Evolutionary conservation across 176 grass and related monocot species (phyloP).

Genomic region (Cocos nucifera): DNA sequence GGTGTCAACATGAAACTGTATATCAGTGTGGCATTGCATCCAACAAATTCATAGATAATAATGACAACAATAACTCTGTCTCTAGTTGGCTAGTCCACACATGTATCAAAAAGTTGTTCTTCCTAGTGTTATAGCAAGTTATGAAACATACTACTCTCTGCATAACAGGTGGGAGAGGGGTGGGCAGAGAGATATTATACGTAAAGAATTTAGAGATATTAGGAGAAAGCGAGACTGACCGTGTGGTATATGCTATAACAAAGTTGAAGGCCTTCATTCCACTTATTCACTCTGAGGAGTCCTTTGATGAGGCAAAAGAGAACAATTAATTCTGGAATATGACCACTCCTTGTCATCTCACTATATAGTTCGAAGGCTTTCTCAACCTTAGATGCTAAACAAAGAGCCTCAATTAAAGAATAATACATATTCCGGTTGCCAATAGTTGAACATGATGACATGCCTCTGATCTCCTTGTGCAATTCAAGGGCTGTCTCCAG

Average conservation of each 20-base stretch:
- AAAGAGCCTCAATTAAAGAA: constrained; percentile 71
- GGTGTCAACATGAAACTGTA: too few relatives aligned
- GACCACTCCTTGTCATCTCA: constrained; percentile 53
- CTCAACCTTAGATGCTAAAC: constrained; percentile 68
- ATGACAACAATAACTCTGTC: too few relatives aligned
- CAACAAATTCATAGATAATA: too few relatives aligned
- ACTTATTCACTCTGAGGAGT: constrained; percentile 55
- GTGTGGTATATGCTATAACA: constrained; percentile 59
- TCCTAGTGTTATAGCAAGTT: too few relatives aligned
- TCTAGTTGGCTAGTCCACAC: too few relatives aligned
- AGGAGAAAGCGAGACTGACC: constrained; percentile 35
- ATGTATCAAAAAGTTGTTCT: too few relatives aligned
- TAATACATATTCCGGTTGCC: constrained; percentile 34
- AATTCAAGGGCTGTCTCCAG: constrained; percentile 73
- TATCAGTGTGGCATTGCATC: too few relatives aligned
- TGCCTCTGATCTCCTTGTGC: constrained; percentile 67
- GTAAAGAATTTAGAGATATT: too few relatives aligned
- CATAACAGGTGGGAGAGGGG: too few relatives aligned
- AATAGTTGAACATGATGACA: constrained; percentile 22
- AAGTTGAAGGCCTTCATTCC: constrained; percentile 79
- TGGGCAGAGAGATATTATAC: too few relatives aligned
- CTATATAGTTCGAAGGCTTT: constrained; percentile 70
- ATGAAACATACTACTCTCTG: too few relatives aligned
- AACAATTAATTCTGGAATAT: constrained; percentile 46
- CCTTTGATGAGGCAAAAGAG: constrained; percentile 81